Base-by-base conservation (phyloP, 2,329 filamentous ascomycete genomes). In the Simplicillium sp. region DNA sequence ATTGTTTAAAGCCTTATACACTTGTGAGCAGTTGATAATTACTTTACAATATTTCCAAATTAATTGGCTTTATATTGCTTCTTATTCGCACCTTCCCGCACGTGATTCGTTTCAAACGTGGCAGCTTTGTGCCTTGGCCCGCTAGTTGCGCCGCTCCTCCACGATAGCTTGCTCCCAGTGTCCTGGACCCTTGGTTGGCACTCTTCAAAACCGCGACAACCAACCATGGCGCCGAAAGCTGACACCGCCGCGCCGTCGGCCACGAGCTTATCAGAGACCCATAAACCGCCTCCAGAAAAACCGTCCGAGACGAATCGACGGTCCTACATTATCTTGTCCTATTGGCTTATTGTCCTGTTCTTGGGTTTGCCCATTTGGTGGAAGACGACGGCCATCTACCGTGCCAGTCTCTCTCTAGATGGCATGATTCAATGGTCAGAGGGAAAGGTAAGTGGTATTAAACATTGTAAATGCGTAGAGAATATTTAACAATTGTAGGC, bases 331-430 rank as follows among this genome's bases (percentile, higher is more conserved):
- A 80, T 98, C 46, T 60, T 85, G 46, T 90, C 90, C 8, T 97
- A 96, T 62, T 98, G 92, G 92, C 68, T 80, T 5, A 79, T 97
- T 31, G 86, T 94, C 7, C 58, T 94, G 7, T 74, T 83, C 25
- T 65, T 98, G 6, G 92, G 92, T 3, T 61, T 98, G 49, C 92
- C 92, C 43, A 82, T 94, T 75, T 98, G 92, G 92, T 94, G 87
- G 80, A 81, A 80, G 60, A 97, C 92, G 1, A 98, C 92, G 4
- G 84, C 85, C 1, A 94, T 97, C 41, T 89, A 94, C 60, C 78
- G 92, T 41, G 89, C 90, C 11, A 74, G 80, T 35, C 67, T 98
- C 50, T 92, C 92, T 5, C 62, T 96, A 50, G 75, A 84, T 55
- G 75, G 81, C 41, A 98, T 98, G 92, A 76, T 84, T 50, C 76